Evolutionary conservation across 129 eudicot species (phyloP).

Genomic region (Helianthus annuus): DNA sequence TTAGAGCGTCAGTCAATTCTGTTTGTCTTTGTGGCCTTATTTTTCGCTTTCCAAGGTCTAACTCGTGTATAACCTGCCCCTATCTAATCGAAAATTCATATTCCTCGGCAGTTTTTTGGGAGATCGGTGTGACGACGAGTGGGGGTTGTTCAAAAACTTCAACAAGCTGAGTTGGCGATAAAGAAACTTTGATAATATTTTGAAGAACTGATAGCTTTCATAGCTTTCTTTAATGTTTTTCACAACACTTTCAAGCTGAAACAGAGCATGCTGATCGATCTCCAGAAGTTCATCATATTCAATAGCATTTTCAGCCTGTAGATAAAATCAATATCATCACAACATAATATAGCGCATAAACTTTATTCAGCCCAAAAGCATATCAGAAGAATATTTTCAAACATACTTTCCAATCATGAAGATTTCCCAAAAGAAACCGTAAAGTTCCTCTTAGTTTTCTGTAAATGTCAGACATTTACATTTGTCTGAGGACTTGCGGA

Average conservation of each 20-base stretch:
- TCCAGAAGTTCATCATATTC: constrained; percentile 68
- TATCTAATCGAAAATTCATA: no score
- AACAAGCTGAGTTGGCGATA: not conserved
- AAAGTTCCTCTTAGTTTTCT: constrained; percentile 90
- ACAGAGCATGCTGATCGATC: constrained; percentile 91
- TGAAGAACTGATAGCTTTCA: constrained; percentile 90
- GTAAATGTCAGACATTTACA: constrained; percentile 96
- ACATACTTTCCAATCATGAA: constrained; percentile 92
- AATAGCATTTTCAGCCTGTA: constrained; percentile 71
- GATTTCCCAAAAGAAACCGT: constrained; percentile 85
- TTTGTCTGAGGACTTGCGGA: constrained; percentile 79
- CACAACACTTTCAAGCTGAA: constrained; percentile 76
- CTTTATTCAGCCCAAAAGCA: not conserved
- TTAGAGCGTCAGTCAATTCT: no score
- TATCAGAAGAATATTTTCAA: constrained; percentile 6
- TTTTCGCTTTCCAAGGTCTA: no score
- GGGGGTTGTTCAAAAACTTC: no score
- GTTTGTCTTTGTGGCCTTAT: no score
- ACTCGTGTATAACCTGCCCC: no score
- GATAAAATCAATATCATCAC: not conserved
- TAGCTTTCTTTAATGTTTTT: constrained; percentile 80
- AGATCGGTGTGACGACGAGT: no score
- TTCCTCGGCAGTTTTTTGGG: no score
- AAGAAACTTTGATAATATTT: constrained; percentile 29
- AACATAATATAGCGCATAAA: not conserved